phyloP scores from a whole-genome alignment of 2,329 filamentous ascomycete genomes.

The Paraphoma chrysanthemicola region DNA sequence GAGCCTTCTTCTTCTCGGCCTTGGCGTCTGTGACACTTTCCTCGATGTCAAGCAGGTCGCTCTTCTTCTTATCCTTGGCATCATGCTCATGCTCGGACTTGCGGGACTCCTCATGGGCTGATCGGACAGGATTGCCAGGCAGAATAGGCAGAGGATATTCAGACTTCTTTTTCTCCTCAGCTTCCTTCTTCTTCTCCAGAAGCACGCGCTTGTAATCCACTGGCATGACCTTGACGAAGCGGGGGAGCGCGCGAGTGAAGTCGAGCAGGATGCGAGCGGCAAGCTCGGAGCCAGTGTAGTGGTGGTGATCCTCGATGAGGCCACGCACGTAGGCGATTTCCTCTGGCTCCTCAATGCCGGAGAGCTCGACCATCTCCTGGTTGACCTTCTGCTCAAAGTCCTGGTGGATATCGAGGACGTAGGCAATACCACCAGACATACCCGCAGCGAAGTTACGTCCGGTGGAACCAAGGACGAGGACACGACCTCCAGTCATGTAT shows the following conservation, averaged over 20 bases:
- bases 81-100: constrained; percentile 67
- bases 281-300: constrained; percentile 95
- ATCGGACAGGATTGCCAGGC: constrained; percentile 67
- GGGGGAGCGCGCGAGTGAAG: constrained; percentile 87
- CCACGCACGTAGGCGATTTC: constrained; percentile 92
- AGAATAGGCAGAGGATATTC: constrained; percentile 82
- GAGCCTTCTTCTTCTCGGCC: constrained; percentile 86
- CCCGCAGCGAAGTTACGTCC: constrained; percentile 97
- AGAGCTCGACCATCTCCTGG: constrained; percentile 95
- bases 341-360: constrained; percentile 79
- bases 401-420: constrained; percentile 86
- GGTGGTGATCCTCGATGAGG: constrained; percentile 94
- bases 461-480: constrained; percentile 85
- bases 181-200: constrained; percentile 83
- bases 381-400: constrained; percentile 96
- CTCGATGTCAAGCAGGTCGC: constrained; percentile 79
- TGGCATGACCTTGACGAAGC: constrained; percentile 92
- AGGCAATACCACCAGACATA: constrained; percentile 98
- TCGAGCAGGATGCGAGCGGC: constrained; percentile 93
- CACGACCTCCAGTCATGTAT: constrained; percentile 97
- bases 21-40: constrained; percentile 86
- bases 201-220: constrained; percentile 96
- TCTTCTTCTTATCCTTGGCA: constrained; percentile 71
- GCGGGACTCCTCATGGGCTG: constrained; percentile 60
- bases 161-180: constrained; percentile 81